Conservation (phyloP, 2,329 filamentous ascomycete species). For the Colletotrichum phormii region DNA sequence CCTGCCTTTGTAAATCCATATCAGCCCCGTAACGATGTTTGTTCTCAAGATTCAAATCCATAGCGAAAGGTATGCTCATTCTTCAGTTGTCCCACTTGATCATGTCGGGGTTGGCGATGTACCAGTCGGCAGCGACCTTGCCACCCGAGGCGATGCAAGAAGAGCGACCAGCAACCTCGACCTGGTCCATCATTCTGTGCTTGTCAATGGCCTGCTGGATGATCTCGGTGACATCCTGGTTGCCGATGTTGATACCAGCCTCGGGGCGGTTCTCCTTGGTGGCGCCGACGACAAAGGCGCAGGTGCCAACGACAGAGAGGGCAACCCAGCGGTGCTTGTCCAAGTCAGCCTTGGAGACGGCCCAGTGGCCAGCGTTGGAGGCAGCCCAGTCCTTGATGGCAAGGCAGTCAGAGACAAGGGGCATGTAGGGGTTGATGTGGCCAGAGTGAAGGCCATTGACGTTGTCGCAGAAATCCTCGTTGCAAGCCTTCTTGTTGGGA, state of each 20-base stretch:
- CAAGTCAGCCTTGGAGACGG: not conserved
- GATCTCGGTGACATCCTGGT: not conserved
- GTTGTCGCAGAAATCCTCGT: not conserved
- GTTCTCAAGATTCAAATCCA: not conserved
- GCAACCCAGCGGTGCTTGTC: not conserved
- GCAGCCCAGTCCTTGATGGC: constrained; percentile 9
- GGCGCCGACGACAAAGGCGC: constrained; percentile 1
- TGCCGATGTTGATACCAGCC: not conserved
- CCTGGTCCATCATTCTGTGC: not conserved
- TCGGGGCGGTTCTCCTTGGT: not conserved
- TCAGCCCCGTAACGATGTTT: not conserved
- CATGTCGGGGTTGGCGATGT: not conserved
- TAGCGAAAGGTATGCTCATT: not conserved
- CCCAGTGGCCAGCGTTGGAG: constrained; percentile 14
- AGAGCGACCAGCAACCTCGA: not conserved
- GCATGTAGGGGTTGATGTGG: not conserved
- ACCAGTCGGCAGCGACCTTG: not conserved
- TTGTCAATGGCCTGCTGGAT: not conserved
- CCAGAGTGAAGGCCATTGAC: not conserved
- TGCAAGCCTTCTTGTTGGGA: not conserved
- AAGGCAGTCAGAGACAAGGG: not conserved
- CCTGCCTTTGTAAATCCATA: not conserved
- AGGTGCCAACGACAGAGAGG: not conserved
- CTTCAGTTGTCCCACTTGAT: not conserved
- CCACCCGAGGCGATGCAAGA: not conserved